A percentile compares a stretch with the other conserved stretches of the same genome.
Conservation (phyloP, 148 eudicot genomes). For the Arbutus unedo region DNA sequence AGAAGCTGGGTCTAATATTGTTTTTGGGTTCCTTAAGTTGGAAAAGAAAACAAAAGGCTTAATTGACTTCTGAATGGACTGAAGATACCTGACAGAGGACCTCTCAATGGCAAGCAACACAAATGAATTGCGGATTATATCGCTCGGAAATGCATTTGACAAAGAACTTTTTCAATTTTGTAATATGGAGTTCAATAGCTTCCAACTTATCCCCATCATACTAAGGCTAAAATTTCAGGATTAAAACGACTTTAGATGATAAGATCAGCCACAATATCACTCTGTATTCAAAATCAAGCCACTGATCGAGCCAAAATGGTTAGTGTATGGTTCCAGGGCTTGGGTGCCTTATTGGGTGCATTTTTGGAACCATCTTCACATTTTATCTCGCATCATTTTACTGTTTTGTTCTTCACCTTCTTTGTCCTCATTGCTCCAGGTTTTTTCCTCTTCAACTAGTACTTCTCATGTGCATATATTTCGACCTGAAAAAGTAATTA, state of each 20-base stretch:
- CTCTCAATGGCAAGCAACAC: background rate
- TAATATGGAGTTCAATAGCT: background rate
- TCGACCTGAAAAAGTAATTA: background rate
- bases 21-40: background rate
- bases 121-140: background rate
- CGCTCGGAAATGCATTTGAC: background rate
- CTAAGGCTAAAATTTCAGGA: background rate
- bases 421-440: background rate
- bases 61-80: background rate
- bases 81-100: background rate
- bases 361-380: background rate
- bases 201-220: background rate
- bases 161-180: background rate
- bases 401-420: constrained; percentile 8
- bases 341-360: background rate
- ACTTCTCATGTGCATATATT: background rate
- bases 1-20: background rate
- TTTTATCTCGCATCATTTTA: background rate
- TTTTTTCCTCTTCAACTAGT: background rate
- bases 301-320: background rate
- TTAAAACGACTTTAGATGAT: background rate
- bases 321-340: background rate
- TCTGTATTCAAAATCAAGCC: background rate
- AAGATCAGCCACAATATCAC: background rate
- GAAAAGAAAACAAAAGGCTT: background rate